Base-by-base conservation (phyloP, 1,139 yeast genomes). In the Geotrichum klebahnii region DNA sequence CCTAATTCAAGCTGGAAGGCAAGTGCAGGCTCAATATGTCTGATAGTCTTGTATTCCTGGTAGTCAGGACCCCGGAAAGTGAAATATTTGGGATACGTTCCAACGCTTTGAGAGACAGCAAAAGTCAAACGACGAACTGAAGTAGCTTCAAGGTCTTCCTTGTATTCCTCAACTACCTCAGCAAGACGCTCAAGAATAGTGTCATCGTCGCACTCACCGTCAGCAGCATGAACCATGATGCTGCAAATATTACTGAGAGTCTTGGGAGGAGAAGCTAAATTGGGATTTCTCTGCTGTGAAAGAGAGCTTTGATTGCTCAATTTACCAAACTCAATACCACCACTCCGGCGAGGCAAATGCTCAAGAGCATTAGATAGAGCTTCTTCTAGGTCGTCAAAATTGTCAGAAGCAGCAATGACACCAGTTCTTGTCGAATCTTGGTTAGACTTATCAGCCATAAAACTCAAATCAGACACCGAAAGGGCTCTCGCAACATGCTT, bases 21-120 rank as follows among this genome's bases (percentile, higher is more conserved):
- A 63, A 92, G 77, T 39, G 98, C 97, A 28, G 99, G 99, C 71
- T 92, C 98, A 64, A 92, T 88, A 67, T 92, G 97, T 74, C 99
- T 90, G 67, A 92, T 87, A 31, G 90, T 90, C 72, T 84, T 81
- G 73, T 92, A 95, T 58, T 72, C 76, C 35, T 50, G 55, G 68
- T 85, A 92, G 34, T 78, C 78, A 45, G 96, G 95, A 55, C 94
- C 96, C 62, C 87, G 86, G 77, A 86, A 94, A 36, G 98, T 92
- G 73, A 84, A 94, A 74, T 92, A 92, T 69, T 85, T 86, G 61
- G 98, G 98, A 71, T 92, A 89, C 44, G 84, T 69, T 58, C 97
- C 97, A 62, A 82, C 80, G 47, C 76, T 79, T 65, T 84, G 81
- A 55, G 95, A 95, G 60, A 92, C 76, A 56, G 89, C 87, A 70